These are phyloP conservation scores for Solanum chiquidenum DNA, from an alignment of 257 asterid genomes.

Conservation along the genomic window DNA sequence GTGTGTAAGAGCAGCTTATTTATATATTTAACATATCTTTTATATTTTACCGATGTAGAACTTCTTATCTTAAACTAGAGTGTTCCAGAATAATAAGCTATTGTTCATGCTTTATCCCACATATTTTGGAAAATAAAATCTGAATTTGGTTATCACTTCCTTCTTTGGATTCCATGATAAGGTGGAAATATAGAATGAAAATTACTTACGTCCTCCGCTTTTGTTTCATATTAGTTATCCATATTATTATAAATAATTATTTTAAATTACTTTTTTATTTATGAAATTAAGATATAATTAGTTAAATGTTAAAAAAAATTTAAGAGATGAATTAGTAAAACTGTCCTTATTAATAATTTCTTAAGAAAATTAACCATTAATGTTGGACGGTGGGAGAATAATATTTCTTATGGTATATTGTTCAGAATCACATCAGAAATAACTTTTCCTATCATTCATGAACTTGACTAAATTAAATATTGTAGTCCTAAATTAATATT, in stretches of 20 bases:
- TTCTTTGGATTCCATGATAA: neutral
- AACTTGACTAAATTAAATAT: neutral
- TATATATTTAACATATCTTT: no score
- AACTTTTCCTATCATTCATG: neutral
- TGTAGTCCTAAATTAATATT: neutral
- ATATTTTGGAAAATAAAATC: neutral
- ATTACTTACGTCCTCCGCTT: neutral
- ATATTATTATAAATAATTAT: neutral
- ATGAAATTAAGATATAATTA: neutral
- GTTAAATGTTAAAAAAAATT: accelerated
- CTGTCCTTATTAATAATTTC: neutral
- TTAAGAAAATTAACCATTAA: neutral
- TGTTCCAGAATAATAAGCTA: neutral
- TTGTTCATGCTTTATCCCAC: neutral
- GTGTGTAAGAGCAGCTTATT: no score
- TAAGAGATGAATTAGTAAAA: neutral
- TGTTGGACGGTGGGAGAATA: neutral
- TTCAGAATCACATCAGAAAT: neutral
- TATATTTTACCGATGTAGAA: no score
- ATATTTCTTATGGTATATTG: neutral
- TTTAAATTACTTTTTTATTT: neutral
- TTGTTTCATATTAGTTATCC: neutral
- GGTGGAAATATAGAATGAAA: neutral
- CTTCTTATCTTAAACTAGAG: no score
- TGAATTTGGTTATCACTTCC: neutral